phyloP scores from a whole-genome alignment of 169 alveolate genomes.

The Cryptosporidium sp. region DNA sequence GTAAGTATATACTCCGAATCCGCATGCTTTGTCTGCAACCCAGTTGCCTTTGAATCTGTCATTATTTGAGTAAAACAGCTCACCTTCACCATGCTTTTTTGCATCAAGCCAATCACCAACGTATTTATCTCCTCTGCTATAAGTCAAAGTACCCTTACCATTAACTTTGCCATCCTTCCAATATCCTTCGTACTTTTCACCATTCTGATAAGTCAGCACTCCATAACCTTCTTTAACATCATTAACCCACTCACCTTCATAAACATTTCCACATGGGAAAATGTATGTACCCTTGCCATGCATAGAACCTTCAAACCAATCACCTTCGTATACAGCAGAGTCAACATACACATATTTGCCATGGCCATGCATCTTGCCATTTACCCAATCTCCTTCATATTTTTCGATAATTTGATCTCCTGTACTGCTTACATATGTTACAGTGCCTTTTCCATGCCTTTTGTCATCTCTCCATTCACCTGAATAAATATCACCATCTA shows the following conservation, averaged over 20 bases:
- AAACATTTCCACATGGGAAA: constrained; percentile 91
- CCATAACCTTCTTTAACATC: constrained; percentile 95
- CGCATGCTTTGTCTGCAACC: constrained; percentile 96
- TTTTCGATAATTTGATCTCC: constrained; percentile 84
- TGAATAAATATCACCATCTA: constrained; percentile 93
- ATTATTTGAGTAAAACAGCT: constrained; percentile 92
- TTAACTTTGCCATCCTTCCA: constrained; percentile 93
- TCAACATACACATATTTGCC: constrained; percentile 92
- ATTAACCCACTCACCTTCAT: constrained; percentile 96
- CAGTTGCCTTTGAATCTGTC: constrained; percentile 90
- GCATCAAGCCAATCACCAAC: constrained; percentile 95
- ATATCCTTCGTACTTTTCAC: constrained; percentile 93
- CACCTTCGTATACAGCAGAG: constrained; percentile 95
- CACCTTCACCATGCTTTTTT: constrained; percentile 94
- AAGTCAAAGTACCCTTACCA: constrained; percentile 92
- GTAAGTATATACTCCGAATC: constrained; percentile 91
- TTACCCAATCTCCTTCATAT: constrained; percentile 93
- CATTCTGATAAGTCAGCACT: constrained; percentile 87
- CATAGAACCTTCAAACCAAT: constrained; percentile 95
- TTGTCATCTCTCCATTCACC: constrained; percentile 95
- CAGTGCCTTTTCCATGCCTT: constrained; percentile 94
- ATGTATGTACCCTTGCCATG: constrained; percentile 93
- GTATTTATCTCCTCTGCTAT: constrained; percentile 90
- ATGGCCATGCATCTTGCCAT: constrained; percentile 93
- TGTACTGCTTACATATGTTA: constrained; percentile 84